phyloP scores from a whole-genome alignment of 768 basidiomycete species.

The Phylloporus rhodoxanthus region DNA sequence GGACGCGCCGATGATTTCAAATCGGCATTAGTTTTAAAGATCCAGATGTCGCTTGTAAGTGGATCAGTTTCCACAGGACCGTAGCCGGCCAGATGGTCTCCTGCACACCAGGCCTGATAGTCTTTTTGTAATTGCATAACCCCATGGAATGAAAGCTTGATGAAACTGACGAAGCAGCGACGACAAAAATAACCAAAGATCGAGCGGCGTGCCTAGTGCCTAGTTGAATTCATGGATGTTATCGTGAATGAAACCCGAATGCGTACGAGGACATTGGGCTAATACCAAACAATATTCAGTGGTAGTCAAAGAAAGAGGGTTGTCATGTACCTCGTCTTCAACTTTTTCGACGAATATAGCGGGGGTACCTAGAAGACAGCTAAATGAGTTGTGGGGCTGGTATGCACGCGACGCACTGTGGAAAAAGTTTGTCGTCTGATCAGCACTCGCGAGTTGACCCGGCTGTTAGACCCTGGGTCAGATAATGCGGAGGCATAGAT shows the following conservation, averaged over 20 bases:
- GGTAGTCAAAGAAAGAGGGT: not conserved
- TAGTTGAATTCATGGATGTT: constrained; percentile 23
- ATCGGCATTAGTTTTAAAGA: constrained; percentile 62
- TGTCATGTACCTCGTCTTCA: constrained; percentile 45
- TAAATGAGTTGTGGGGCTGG: not conserved
- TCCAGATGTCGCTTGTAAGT: constrained; percentile 41
- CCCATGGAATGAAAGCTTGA: constrained; percentile 71
- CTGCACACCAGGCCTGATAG: constrained; percentile 58
- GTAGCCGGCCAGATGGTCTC: constrained; percentile 45
- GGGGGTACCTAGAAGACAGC: constrained; percentile 40
- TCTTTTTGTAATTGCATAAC: constrained; percentile 61
- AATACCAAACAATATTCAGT: constrained; percentile 7
- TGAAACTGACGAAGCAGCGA: constrained; percentile 66
- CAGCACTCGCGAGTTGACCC: constrained; percentile 45
- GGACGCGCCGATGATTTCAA: constrained; percentile 61
- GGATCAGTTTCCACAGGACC: constrained; percentile 46
- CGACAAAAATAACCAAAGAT: constrained; percentile 79
- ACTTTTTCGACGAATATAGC: constrained; percentile 54
- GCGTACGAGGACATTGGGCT: constrained; percentile 27
- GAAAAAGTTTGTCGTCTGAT: constrained; percentile 62
- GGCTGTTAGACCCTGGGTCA: constrained; percentile 34
- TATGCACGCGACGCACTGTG: constrained; percentile 21
- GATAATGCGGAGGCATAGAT: constrained; percentile 12
- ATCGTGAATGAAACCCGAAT: constrained; percentile 10
- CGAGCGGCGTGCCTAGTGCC: constrained; percentile 70